These are phyloP conservation scores for Geotrichum macrosporum DNA, from an alignment of 1,139 yeast species.

Conservation along the genomic window DNA sequence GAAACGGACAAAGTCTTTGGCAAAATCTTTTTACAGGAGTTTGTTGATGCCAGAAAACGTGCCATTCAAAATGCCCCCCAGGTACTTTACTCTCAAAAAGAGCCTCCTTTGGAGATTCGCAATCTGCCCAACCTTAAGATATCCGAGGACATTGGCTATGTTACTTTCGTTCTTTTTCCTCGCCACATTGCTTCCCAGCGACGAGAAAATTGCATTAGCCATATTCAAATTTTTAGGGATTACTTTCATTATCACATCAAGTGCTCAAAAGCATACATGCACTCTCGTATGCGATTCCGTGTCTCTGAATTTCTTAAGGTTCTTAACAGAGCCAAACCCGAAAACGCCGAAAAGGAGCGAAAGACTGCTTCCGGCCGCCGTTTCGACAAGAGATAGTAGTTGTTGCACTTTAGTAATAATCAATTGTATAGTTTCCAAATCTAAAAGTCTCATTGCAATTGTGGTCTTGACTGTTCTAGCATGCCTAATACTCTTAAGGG, in stretches of 20 bases:
- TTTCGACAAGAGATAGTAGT: conserved; percentile 43
- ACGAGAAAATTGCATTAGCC: conserved; percentile 79
- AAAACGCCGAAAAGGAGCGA: conserved; percentile 74
- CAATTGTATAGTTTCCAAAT: not conserved
- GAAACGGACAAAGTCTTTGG: conserved; percentile 96
- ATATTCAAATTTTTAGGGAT: conserved; percentile 86
- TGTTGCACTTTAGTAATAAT: not conserved
- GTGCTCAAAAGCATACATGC: conserved; percentile 97
- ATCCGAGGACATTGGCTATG: conserved; percentile 41
- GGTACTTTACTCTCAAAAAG: conserved; percentile 82
- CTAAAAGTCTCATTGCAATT: too few species aligned
- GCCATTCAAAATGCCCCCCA: conserved; percentile 98
- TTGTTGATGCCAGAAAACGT: conserved; percentile 94
- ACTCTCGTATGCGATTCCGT: conserved; percentile 94
- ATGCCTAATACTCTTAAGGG: too few species aligned
- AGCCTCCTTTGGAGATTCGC: conserved; percentile 88
- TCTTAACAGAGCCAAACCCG: conserved; percentile 95
- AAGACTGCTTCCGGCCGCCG: conserved; percentile 84
- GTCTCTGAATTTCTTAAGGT: conserved; percentile 92
- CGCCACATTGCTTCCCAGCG: conserved; percentile 71
- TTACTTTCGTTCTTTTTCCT: conserved; percentile 53
- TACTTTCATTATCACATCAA: conserved; percentile 98
- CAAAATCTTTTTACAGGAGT: conserved; percentile 92
- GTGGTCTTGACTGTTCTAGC: too few species aligned
- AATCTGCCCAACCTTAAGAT: conserved; percentile 36